Base-by-base conservation (phyloP, 2,329 filamentous ascomycete genomes). In the Falciphora oryzae region DNA sequence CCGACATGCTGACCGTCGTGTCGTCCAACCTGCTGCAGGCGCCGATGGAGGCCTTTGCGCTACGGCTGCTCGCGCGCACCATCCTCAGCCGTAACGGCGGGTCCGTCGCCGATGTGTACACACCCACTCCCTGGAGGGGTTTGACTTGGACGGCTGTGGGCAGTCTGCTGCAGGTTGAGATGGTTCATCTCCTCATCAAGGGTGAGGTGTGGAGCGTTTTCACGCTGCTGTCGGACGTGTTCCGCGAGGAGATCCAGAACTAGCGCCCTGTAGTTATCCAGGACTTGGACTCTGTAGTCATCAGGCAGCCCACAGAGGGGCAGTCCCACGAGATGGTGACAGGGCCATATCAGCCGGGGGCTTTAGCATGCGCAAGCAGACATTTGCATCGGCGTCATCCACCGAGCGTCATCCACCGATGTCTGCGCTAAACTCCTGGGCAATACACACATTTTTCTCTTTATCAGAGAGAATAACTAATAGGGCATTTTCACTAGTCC, bases 161-260 rank as follows among this genome's bases (percentile, higher is more conserved):
- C 35, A 85, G 84, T 69, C 75, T 83, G 63, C 61, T 83, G 6
- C 76, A 78, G 16, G 65, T 79, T 2, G 80, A 85, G 68, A 69
- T 83, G 22, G 57, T 81, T 25, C 77, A 82, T 64, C 66, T 84
- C 3, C 68, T 78, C 10, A 68, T 83, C 25, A 76, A 79, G 8
- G 75, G 76, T 3, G 80, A 80, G 63, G 66, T 81, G 6, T 85
- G 82, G 81, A 76, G 77, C 2, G 57, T 75, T 0, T 73, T 80
- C 18, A 77, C 79, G 1, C 65, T 75, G 4, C 61, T 74, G 25
- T 72, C 71, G 6, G 66, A 67, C 50, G 31, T 65, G 53, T 69
- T 69, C 59, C 66, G 67, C 2, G 66, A 57, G 38, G 61, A 62
- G 60, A 53, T 53, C 44, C 44, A 53, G 44, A 53, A 25, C 18